Percentiles rank a stretch among this genome's conserved stretches.
phyloP scores from a whole-genome alignment of 2,329 filamentous ascomycete genomes.

The Venturia aucupariae region DNA sequence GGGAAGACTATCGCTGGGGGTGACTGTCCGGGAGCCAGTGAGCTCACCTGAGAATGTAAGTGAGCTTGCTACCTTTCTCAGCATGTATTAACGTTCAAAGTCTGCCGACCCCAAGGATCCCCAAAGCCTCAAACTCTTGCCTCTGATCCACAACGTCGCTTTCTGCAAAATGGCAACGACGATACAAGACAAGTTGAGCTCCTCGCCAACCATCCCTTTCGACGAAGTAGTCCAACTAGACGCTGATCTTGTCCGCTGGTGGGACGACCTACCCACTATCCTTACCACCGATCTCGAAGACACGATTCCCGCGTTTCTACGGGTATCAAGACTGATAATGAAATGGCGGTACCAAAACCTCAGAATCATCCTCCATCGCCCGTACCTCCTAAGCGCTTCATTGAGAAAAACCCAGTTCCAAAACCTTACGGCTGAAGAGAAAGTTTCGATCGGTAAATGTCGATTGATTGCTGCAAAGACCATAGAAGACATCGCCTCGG shows the following conservation, averaged over 20 bases:
- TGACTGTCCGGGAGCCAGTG: slow-evolving; percentile 30
- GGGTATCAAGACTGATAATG: slow-evolving; percentile 64
- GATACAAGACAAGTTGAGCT: slow-evolving; percentile 66
- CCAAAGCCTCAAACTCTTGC: slow-evolving; percentile 56
- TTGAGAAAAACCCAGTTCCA: slow-evolving; percentile 44
- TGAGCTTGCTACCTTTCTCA: not conserved
- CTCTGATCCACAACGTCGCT: slow-evolving; percentile 65
- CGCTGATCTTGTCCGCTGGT: slow-evolving; percentile 61
- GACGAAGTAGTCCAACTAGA: slow-evolving; percentile 60
- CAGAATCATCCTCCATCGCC: slow-evolving; percentile 65
- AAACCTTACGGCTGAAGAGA: slow-evolving; percentile 52
- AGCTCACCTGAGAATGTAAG: slow-evolving; percentile 18
- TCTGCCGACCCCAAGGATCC: slow-evolving; percentile 30
- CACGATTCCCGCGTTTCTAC: slow-evolving; percentile 60
- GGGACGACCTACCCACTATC: slow-evolving; percentile 53
- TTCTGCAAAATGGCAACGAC: slow-evolving; percentile 72
- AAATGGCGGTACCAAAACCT: slow-evolving; percentile 76
- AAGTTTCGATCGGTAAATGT: slow-evolving; percentile 58
- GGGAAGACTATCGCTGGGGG: slow-evolving; percentile 29
- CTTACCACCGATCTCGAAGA: slow-evolving; percentile 37
- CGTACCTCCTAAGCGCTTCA: slow-evolving; percentile 57
- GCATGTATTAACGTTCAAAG: slow-evolving; percentile 16
- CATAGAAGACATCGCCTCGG: slow-evolving; percentile 61
- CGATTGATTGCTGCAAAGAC: slow-evolving; percentile 59
- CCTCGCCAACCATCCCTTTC: slow-evolving; percentile 56